Base-by-base conservation (phyloP, 306 rosid species). In the Prinsepia uniflora region DNA sequence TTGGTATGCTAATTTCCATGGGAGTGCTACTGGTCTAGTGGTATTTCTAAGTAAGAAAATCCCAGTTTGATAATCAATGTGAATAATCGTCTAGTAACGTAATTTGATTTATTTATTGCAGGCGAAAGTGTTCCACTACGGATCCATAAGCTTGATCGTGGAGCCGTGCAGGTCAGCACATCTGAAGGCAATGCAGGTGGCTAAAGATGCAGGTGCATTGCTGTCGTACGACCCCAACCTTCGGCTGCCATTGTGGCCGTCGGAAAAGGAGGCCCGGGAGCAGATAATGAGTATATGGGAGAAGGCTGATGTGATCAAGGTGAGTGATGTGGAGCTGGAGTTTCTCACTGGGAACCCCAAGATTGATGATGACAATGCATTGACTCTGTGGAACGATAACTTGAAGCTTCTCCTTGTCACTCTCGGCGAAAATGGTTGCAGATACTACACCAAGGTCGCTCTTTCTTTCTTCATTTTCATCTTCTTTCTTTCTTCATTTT, bases 81-180 rank as follows among this genome's bases (percentile, higher is more conserved):
- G 30, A 24, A 30, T 30, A 30, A 30, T 30, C 36, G 4, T 30
- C 36, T 3, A 30, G 36, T 30, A 30, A 30, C 36, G 2, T 30
- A 30, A 30, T 36, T 43, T 50, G 46, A 3, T 53, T 55, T 44
- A 15, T 63, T 6, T n/a, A 13, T 20, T 9, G 24, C 60, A 93
- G 98, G 96, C 97, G 5, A 93, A 90, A 58, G 86, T 88, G 14
- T 93, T 90, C 74, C 98, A 90, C 80, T 90, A 94, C 24, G 98
- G 98, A 72, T 94, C 97, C 0, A 91, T 94, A 63, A 90, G 97
- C 77, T 84, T 94, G 96, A 94, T 94, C 43, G 98, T 89, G 82
- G 98, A 94, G 87, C 97, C 98, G 59, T 90, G 97, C 83, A 85
- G 98, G 79, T 89, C 98, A 4, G 97, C 98, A 8, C 98, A 94